These are phyloP conservation scores for Logfia minima DNA, from an alignment of 129 eudicot genomes.

Conservation along the genomic window DNA sequence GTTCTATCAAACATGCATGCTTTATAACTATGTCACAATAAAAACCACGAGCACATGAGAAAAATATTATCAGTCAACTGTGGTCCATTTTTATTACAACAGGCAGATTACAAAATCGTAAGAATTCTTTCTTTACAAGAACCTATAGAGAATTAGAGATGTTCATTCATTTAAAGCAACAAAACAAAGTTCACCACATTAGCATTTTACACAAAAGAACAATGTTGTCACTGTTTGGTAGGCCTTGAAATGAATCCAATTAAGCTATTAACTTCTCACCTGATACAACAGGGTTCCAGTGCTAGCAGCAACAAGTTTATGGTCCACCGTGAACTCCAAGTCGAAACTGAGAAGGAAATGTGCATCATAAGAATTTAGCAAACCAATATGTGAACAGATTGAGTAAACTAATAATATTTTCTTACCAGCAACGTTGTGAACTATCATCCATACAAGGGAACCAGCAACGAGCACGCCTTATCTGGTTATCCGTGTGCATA, in stretches of 20 bases:
- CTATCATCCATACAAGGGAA: conserved; percentile 96
- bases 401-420: conserved; percentile 23
- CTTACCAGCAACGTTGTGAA: conserved; percentile 80
- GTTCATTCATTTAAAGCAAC: conserved; percentile 6
- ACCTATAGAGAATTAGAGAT: not conserved
- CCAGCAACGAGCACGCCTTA: conserved; percentile 98
- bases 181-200: not conserved
- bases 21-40: not conserved
- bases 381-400: conserved; percentile 7
- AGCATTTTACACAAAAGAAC: conserved; percentile 16
- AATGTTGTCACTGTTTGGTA: conserved; percentile 3
- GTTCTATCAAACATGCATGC: conserved; percentile 2
- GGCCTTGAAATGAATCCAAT: conserved; percentile 12
- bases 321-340: conserved; percentile 89
- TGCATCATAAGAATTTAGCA: not conserved
- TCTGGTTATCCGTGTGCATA: conserved; percentile 78
- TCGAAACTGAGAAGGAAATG: conserved; percentile 60
- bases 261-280: conserved; percentile 49
- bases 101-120: conserved; percentile 9
- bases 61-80: not conserved
- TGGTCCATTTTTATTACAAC: conserved; percentile 14
- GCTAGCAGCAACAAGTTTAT: conserved; percentile 84
- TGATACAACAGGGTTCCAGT: conserved; percentile 88
- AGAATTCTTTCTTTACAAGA: conserved; percentile 8
- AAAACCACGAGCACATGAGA: not conserved